Evolutionary conservation across 2,329 filamentous ascomycete genomes (phyloP).

Genomic region (Clathrospora elynae): DNA sequence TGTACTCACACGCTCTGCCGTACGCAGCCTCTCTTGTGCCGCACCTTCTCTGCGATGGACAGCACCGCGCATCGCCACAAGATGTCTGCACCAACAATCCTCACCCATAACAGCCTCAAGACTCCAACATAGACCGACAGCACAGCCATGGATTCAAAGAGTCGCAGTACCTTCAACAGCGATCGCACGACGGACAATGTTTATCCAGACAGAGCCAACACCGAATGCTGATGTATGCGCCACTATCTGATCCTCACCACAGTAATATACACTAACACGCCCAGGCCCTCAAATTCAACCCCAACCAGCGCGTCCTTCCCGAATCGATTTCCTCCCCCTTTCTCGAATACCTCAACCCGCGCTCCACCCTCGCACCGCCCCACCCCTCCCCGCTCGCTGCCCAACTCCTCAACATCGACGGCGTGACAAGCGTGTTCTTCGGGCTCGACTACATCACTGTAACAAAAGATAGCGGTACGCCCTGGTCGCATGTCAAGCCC

Average conservation of each 20-base stretch:
- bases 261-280: conserved; percentile 12
- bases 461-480: conserved; percentile 83
- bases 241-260: background rate
- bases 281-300: conserved; percentile 85
- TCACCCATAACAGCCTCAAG: conserved; percentile 42
- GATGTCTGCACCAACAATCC: conserved; percentile 44
- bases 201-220: conserved; percentile 95
- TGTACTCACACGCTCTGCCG: conserved; percentile 33
- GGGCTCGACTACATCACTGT: conserved; percentile 96
- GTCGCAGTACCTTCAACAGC: conserved; percentile 15
- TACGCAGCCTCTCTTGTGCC: conserved; percentile 38
- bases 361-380: conserved; percentile 84
- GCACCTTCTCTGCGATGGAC: conserved; percentile 28
- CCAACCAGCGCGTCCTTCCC: conserved; percentile 85
- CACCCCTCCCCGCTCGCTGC: conserved; percentile 90
- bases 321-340: conserved; percentile 73
- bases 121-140: conserved; percentile 37
- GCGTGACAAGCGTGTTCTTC: conserved; percentile 93
- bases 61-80: conserved; percentile 36
- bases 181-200: conserved; percentile 71
- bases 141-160: conserved; percentile 32
- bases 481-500: conserved; percentile 94
- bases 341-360: conserved; percentile 88
- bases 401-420: conserved; percentile 89
- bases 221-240: conserved; percentile 80